These are phyloP conservation scores for Tylopilus rubrobrunneus DNA, from an alignment of 768 basidiomycete genomes.

Conservation along the genomic window DNA sequence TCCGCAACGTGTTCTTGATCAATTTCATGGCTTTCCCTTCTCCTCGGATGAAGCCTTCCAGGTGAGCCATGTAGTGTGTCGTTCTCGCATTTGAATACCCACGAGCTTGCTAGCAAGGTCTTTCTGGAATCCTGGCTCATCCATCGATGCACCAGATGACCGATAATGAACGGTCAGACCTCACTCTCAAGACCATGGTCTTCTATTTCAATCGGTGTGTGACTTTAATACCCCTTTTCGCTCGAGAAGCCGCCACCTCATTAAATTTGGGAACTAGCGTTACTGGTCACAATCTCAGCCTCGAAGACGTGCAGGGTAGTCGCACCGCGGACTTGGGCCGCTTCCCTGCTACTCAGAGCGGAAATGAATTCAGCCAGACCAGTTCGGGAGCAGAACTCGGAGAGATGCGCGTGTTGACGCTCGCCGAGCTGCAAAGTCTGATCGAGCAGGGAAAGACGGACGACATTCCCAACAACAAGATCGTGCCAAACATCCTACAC, in stretches of 20 bases:
- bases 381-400: constrained; percentile 7
- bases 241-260: constrained; percentile 31
- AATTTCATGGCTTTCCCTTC: constrained; percentile 49
- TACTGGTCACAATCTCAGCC: constrained; percentile 24
- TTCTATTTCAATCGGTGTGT: constrained; percentile 71
- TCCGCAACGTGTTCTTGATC: constrained; percentile 19
- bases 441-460: constrained; percentile 70
- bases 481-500: constrained; percentile 63
- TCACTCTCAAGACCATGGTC: constrained; percentile 51
- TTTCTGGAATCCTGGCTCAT: constrained; percentile 50
- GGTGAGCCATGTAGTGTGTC: constrained; percentile 35
- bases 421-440: constrained; percentile 64
- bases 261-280: constrained; percentile 23
- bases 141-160: constrained; percentile 34
- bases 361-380: constrained; percentile 16
- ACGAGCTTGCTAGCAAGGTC: constrained; percentile 51
- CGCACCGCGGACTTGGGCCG: constrained; percentile 9
- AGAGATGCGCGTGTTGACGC: constrained; percentile 51
- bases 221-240: constrained; percentile 3
- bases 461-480: constrained; percentile 74
- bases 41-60: constrained; percentile 54
- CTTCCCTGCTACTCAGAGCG: constrained; percentile 13
- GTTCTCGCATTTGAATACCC: not conserved
- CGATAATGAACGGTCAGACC: constrained; percentile 41
- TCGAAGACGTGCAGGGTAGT: constrained; percentile 25